A percentile compares a stretch with the other conserved stretches of the same genome.
phyloP scores from a whole-genome alignment of 2,329 filamentous ascomycete species.

The Botrytis cinerea region DNA sequence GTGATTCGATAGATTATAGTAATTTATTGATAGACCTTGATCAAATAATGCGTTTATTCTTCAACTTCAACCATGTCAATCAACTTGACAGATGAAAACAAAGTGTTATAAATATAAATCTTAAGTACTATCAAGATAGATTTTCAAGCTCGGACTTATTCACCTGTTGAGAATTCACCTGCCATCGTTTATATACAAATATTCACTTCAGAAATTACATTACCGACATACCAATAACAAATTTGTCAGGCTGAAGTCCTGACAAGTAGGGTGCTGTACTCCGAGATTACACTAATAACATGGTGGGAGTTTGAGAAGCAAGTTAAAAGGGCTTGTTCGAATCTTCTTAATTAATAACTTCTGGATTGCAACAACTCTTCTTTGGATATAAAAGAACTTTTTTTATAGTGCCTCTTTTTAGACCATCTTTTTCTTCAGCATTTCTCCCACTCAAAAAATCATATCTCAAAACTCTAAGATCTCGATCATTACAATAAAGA shows the following conservation, averaged over 20 bases:
- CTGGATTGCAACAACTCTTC: not conserved
- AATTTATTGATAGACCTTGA: rapidly evolving
- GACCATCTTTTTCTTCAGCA: not conserved
- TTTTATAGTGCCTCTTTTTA: not conserved
- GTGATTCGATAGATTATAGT: not conserved
- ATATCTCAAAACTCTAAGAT: not conserved
- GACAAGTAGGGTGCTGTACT: not conserved
- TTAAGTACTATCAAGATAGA: not conserved
- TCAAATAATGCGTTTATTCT: too few relatives aligned
- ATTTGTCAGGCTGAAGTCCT: not conserved
- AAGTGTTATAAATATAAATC: not conserved
- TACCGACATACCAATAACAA: not conserved
- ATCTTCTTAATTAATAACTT: not conserved
- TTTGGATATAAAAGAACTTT: not conserved
- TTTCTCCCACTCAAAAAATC: not conserved
- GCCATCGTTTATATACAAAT: not conserved
- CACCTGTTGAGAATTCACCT: not conserved
- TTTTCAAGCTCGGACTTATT: not conserved
- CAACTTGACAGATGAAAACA: not conserved
- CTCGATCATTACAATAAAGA: not conserved
- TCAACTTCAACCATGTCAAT: not conserved
- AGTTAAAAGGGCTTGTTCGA: not conserved
- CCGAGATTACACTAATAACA: not conserved
- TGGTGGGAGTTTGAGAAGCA: too few relatives aligned
- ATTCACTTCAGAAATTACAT: not conserved